Percentiles rank a stretch among this genome's conserved stretches.
phyloP scores from a whole-genome alignment of 1,284 basidiomycete genomes.

The Phellinidium pouzarii region DNA sequence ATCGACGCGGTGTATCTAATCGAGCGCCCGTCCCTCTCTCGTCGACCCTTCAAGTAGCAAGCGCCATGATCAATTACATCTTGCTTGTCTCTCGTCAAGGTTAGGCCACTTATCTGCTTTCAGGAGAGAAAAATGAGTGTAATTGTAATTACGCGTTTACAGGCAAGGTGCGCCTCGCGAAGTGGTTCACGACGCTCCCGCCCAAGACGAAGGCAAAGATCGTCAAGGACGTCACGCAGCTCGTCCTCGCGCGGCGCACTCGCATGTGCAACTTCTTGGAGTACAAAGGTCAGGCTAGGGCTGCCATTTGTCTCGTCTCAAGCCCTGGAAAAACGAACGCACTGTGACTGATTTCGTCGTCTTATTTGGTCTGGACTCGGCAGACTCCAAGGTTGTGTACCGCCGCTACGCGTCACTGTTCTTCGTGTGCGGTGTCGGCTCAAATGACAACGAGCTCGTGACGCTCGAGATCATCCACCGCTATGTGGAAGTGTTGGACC shows the following conservation, averaged over 20 bases:
- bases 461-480: constrained; percentile 57
- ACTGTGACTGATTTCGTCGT: not conserved
- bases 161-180: constrained; percentile 97
- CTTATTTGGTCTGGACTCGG: constrained; percentile 5
- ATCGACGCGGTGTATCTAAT: not conserved
- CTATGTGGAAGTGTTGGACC: constrained; percentile 97
- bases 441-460: constrained; percentile 70
- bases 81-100: constrained; percentile 93
- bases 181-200: constrained; percentile 97
- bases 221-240: constrained; percentile 98
- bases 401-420: constrained; percentile 96
- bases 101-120: constrained; percentile 29
- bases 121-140: not conserved
- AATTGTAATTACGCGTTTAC: constrained; percentile 7
- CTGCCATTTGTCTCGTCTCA: not conserved
- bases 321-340: not conserved
- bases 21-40: not conserved
- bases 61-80: constrained; percentile 75
- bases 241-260: constrained; percentile 92
- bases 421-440: constrained; percentile 91
- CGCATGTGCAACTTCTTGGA: constrained; percentile 99
- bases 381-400: constrained; percentile 95
- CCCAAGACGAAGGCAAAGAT: constrained; percentile 96
- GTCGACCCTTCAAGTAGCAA: not conserved
- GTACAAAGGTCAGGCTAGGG: constrained; percentile 75